Evolutionary conservation across 169 alveolate species (phyloP).

Genomic region (Perkinsus marinus): DNA sequence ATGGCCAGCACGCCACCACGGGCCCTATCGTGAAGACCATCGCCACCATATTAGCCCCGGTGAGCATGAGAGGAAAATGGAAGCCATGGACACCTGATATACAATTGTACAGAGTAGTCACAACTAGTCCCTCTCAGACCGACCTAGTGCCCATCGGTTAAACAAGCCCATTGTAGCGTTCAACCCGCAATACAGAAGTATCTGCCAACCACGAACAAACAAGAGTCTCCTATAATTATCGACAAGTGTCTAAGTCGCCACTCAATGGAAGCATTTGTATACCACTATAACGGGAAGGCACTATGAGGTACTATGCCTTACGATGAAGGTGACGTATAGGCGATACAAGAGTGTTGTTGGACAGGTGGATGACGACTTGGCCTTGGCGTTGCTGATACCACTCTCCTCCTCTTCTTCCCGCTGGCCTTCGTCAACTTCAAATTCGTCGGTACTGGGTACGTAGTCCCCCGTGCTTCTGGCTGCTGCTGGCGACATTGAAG

Average conservation of each 20-base stretch:
- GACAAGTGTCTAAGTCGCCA: no score
- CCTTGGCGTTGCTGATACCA: background rate
- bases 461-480: background rate
- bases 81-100: background rate
- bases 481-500: background rate
- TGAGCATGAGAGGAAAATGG: background rate
- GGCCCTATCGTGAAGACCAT: background rate
- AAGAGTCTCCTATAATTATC: no score
- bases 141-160: background rate
- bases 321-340: background rate
- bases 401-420: background rate
- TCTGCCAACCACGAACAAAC: background rate
- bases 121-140: background rate
- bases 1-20: background rate
- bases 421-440: background rate
- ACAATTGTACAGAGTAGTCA: no score
- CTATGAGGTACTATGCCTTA: background rate
- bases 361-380: background rate
- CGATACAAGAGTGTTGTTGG: background rate
- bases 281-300: no score
- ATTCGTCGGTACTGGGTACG: background rate
- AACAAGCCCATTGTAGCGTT: background rate
- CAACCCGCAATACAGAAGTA: background rate
- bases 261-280: no score
- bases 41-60: background rate